These are phyloP conservation scores for Termitomyces sp. DNA, from an alignment of 768 basidiomycete species.

Conservation along the genomic window DNA sequence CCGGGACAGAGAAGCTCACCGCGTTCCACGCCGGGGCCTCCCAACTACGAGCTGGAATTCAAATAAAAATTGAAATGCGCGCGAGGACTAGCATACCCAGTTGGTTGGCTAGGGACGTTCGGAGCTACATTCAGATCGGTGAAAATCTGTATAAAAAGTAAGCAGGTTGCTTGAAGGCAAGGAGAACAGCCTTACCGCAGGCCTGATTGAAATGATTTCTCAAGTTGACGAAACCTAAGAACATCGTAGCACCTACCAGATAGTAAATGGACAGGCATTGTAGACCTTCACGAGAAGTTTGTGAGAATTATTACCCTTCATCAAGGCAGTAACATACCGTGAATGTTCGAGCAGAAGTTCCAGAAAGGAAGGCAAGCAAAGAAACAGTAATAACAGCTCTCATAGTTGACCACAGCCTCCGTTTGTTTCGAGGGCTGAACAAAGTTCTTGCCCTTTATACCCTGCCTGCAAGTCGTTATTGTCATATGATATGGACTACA, in stretches of 20 bases:
- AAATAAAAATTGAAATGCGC: neutral
- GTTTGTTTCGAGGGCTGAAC: neutral
- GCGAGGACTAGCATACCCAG: slow-evolving; percentile 33
- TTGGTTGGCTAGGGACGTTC: slow-evolving; percentile 34
- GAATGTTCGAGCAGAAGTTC: slow-evolving; percentile 45
- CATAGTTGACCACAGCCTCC: slow-evolving; percentile 15
- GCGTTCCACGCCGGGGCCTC: slow-evolving; percentile 29
- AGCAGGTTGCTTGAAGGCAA: neutral
- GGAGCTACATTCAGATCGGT: slow-evolving; percentile 50
- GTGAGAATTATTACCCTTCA: neutral
- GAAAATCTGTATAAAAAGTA: slow-evolving; percentile 39
- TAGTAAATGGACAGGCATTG: slow-evolving; percentile 63
- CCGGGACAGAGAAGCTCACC: slow-evolving; percentile 49
- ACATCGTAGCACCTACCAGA: slow-evolving; percentile 40
- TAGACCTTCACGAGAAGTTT: slow-evolving; percentile 28
- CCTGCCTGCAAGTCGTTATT: neutral
- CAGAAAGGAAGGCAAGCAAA: slow-evolving; percentile 17
- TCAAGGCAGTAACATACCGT: slow-evolving; percentile 26
- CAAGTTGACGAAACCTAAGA: neutral
- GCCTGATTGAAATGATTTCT: slow-evolving; percentile 20
- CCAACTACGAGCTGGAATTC: slow-evolving; percentile 26
- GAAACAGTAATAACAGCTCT: slow-evolving; percentile 17
- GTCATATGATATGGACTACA: neutral
- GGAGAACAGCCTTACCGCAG: slow-evolving; percentile 24
- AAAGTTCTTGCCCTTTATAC: neutral